Evolutionary conservation across 768 basidiomycete genomes (phyloP), one percentile per base, ranked within the genome.

Genomic region (Pulveroboletus sp.): DNA sequence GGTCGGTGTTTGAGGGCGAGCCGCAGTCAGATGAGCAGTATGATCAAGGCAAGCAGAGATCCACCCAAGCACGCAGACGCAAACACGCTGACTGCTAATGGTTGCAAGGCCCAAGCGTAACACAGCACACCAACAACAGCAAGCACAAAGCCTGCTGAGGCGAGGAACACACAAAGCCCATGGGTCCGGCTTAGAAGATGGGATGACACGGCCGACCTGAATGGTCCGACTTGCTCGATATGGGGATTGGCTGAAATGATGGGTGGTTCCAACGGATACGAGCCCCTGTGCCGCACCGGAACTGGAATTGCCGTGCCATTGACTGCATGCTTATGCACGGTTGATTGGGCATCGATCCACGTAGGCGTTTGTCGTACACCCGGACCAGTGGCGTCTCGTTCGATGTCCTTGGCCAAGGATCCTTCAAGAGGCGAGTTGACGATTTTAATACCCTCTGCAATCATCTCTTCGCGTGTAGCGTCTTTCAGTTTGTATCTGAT

Each of bases 401-500:
- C 59, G 6, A 60, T 8, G 14, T 58, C 61, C 12, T 43, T 47
- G 49, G 44, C 26, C 8, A 48, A 1, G 33, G 56, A 43, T 30
- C 54, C 52, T 8, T 18, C 9, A 17, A 57, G 47, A 9, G 62
- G 67, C 12, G 65, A 71, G 40, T 43, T 39, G n/a, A 53, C 59
- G n/a, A 50, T 24, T 30, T 46, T 47, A 18, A 65, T 53, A 17
- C 61, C 62, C 47, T 73, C 70, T 24, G 61, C 70, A 50, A 77
- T 65, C 52, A 61, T 55, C 56, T 79, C 75, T 43, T 79, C 76
- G 3, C 69, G 69, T 26, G 70, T 75, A 6, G 81, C 82, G 55
- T 77, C 77, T 47, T 73, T 69, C 5, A 83, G 66, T 51, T 77
- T 79, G 66, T 80, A 81, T 33, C 75, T 69, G 37, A 81, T 70